Evolutionary conservation across 768 basidiomycete species (phyloP).

Genomic region (Krasilnikovozyma curviuscula): DNA sequence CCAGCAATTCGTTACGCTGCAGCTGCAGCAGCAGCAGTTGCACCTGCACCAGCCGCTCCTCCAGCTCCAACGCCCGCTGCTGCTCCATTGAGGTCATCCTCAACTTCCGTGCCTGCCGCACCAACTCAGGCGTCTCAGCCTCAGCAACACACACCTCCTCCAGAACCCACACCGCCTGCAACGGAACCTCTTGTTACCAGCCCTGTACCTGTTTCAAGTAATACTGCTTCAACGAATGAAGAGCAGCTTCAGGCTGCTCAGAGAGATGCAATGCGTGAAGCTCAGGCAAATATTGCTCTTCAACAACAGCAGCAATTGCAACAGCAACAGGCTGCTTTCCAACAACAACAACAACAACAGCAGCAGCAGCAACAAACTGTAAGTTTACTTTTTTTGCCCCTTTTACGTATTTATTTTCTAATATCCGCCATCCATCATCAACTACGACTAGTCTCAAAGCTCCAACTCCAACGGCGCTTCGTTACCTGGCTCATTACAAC

Average conservation of each 20-base stretch:
- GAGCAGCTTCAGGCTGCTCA: background rate
- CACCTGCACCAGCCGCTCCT: slow-evolving; percentile 30
- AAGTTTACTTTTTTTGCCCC: no score
- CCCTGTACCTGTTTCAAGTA: no score
- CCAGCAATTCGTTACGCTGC: slow-evolving; percentile 78
- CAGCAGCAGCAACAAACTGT: slow-evolving; percentile 15
- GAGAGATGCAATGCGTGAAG: slow-evolving; percentile 7
- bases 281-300: slow-evolving; percentile 7
- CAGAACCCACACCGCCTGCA: background rate
- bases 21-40: slow-evolving; percentile 56
- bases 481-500: no score
- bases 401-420: no score
- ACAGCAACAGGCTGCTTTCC: slow-evolving; percentile 9
- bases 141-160: background rate
- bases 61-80: slow-evolving; percentile 24
- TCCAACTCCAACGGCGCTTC: background rate
- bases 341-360: slow-evolving; percentile 32
- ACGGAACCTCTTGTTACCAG: background rate
- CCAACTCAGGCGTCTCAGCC: slow-evolving; percentile 22
- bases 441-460: background rate
- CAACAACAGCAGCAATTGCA: slow-evolving; percentile 25
- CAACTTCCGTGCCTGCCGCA: slow-evolving; percentile 21
- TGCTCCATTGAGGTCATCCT: slow-evolving; percentile 23
- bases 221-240: no score
- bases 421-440: no score